Percentiles rank a stretch among this genome's conserved stretches.
Conservation (phyloP, 2,329 filamentous ascomycete genomes). For the Stagonosporopsis vannaccii region DNA sequence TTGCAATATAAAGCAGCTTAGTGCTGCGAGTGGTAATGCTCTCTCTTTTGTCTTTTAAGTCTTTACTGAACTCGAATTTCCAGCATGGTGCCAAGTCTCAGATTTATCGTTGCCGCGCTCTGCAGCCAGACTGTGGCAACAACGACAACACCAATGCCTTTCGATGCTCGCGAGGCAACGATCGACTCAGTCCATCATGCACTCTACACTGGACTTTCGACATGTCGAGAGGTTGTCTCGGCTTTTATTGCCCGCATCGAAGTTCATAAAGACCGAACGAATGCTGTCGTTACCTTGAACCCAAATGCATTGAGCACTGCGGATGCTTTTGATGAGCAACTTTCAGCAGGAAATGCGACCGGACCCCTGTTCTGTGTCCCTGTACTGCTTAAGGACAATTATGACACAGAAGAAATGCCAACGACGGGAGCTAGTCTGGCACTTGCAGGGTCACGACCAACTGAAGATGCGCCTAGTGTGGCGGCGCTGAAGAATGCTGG, state of each 20-base stretch:
- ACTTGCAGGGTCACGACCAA: slow-evolving; percentile 57
- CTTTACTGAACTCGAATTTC: not conserved
- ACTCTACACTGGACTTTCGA: slow-evolving; percentile 60
- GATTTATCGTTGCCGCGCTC: slow-evolving; percentile 14
- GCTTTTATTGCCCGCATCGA: slow-evolving; percentile 66
- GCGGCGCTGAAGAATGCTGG: slow-evolving; percentile 58
- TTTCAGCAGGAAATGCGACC: slow-evolving; percentile 58
- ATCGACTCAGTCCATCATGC: slow-evolving; percentile 64
- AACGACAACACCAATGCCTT: slow-evolving; percentile 41
- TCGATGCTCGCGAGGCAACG: slow-evolving; percentile 66
- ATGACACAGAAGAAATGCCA: slow-evolving; percentile 61
- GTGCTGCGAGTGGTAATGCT: slow-evolving; percentile 6
- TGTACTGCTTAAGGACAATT: slow-evolving; percentile 70
- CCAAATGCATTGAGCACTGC: slow-evolving; percentile 58
- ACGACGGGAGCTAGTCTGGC: slow-evolving; percentile 65
- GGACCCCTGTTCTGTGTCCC: slow-evolving; percentile 67
- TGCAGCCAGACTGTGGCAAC: slow-evolving; percentile 13
- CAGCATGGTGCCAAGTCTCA: slow-evolving; percentile 5
- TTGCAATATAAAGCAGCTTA: not conserved
- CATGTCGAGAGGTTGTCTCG: slow-evolving; percentile 63
- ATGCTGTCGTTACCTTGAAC: slow-evolving; percentile 65
- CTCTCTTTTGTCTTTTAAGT: not conserved
- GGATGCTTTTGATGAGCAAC: slow-evolving; percentile 56
- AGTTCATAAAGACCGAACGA: slow-evolving; percentile 63
- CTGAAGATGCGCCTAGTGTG: slow-evolving; percentile 60